phyloP scores from a whole-genome alignment of 257 asterid species.

The Lycium ferocissimum region DNA sequence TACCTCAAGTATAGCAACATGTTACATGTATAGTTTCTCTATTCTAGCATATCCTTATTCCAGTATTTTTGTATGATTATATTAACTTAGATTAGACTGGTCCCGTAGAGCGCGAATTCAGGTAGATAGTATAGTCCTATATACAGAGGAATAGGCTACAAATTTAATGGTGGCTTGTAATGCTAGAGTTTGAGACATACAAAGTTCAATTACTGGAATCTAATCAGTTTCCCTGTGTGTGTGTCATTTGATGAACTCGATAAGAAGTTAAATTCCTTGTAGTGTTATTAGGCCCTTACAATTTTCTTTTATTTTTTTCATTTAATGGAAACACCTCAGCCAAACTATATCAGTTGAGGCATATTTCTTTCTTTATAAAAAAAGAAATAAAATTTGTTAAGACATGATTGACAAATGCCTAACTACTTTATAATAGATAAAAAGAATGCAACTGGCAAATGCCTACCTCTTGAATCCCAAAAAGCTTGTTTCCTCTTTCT shows the following conservation, averaged over 20 bases:
- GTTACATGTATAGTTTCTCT: conserved; percentile 32
- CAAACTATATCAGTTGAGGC: neutral
- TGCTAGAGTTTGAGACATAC: neutral
- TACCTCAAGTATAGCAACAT: conserved; percentile 29
- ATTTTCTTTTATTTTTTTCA: no score
- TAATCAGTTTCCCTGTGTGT: neutral
- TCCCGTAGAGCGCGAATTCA: neutral
- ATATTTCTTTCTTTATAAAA: no score
- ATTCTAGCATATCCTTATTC: neutral
- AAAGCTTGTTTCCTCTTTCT: neutral
- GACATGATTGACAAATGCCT: neutral
- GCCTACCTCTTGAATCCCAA: neutral
- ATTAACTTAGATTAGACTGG: conserved; percentile 13
- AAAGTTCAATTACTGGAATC: conserved; percentile 1
- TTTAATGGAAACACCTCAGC: neutral
- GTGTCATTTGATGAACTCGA: neutral
- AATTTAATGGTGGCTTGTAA: neutral
- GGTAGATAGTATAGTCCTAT: conserved; percentile 20
- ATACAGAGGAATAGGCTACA: conserved; percentile 10
- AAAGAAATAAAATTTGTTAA: no score
- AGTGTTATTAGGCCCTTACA: neutral
- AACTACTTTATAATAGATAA: neutral
- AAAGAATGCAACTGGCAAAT: neutral
- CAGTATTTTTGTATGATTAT: neutral
- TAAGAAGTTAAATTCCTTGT: neutral